A percentile compares a stretch with the other conserved stretches of the same genome.
These are phyloP conservation scores for Nakazawaea peltata DNA, from an alignment of 805 yeast species.

Conservation along the genomic window DNA sequence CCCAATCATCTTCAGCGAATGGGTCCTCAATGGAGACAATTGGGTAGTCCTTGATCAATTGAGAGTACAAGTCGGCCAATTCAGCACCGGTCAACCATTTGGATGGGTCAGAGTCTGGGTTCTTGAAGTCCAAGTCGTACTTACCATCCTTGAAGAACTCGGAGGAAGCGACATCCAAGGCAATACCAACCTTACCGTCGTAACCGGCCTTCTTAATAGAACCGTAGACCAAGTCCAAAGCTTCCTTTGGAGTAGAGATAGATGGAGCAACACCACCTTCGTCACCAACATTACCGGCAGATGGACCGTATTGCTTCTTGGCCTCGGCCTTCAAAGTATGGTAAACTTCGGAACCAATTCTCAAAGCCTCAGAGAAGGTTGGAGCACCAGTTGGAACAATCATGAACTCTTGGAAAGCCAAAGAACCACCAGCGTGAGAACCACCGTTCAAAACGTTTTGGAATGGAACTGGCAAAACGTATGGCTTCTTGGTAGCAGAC, in stretches of 20 bases:
- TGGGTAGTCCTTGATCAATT: slow-evolving; percentile 85
- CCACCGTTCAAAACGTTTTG: slow-evolving; percentile 99
- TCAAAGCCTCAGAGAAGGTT: slow-evolving; percentile 89
- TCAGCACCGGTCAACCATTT: slow-evolving; percentile 88
- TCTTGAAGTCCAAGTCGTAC: slow-evolving; percentile 98
- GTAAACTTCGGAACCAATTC: slow-evolving; percentile 97
- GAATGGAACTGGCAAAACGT: slow-evolving; percentile 97
- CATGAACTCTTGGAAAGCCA: slow-evolving; percentile 99
- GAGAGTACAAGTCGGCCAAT: slow-evolving; percentile 77
- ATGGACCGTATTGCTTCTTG: slow-evolving; percentile 92
- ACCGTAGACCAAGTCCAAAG: slow-evolving; percentile 83
- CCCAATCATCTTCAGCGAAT: slow-evolving; percentile 99
- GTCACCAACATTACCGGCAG: slow-evolving; percentile 99
- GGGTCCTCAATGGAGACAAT: slow-evolving; percentile 98
- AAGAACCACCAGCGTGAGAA: slow-evolving; percentile 99
- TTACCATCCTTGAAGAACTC: slow-evolving; percentile 96
- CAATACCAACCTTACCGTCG: slow-evolving; percentile 87
- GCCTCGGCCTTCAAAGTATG: slow-evolving; percentile 90
- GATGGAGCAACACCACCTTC: slow-evolving; percentile 99
- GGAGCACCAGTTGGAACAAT: slow-evolving; percentile 92
- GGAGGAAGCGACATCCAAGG: slow-evolving; percentile 94
- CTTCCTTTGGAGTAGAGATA: slow-evolving; percentile 92
- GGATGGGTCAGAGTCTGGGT: slow-evolving; percentile 84
- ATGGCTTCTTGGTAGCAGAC: slow-evolving; percentile 72
- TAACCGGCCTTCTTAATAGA: slow-evolving; percentile 94